A percentile compares a stretch with the other conserved stretches of the same genome.
These are phyloP conservation scores for Glycine soja DNA, from an alignment of 306 rosid species.

Conservation along the genomic window DNA sequence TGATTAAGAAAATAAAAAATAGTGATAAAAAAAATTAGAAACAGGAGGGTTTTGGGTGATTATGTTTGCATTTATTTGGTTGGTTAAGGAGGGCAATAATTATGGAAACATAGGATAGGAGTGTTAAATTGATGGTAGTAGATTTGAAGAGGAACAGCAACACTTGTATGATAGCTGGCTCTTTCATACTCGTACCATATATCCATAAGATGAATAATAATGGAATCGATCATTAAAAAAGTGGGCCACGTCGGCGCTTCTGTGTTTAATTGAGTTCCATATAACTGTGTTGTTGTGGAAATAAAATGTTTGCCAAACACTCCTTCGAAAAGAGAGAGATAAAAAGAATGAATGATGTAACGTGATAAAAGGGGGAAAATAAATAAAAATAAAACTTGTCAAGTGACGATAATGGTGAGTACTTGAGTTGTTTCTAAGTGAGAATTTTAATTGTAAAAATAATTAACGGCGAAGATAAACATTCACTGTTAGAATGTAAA, in stretches of 20 bases:
- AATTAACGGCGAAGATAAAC: not conserved
- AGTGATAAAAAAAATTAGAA: not conserved
- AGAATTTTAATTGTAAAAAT: not conserved
- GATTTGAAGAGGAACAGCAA: slow-evolving; percentile 7
- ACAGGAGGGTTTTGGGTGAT: not conserved
- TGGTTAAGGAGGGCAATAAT: slow-evolving; percentile 29
- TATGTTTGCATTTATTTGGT: slow-evolving; percentile 38
- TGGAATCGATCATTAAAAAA: slow-evolving; percentile 46
- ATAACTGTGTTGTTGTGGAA: not conserved
- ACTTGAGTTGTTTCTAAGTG: not conserved
- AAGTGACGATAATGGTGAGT: too few species aligned
- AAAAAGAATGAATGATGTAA: not conserved
- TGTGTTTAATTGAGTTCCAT: slow-evolving; percentile 6
- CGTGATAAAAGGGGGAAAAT: not conserved
- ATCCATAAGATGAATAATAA: slow-evolving; percentile 39
- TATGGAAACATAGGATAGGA: slow-evolving; percentile 6
- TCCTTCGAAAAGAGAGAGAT: not conserved
- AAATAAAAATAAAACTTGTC: not conserved
- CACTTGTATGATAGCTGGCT: slow-evolving; percentile 28
- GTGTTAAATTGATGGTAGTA: slow-evolving; percentile 6
- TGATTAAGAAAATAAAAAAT: not conserved
- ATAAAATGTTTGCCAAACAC: not conserved
- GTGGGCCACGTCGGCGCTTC: slow-evolving; percentile 32
- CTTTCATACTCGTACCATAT: slow-evolving; percentile 13
- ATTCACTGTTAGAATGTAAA: slow-evolving; percentile 47